Base-by-base conservation (phyloP, 2,329 filamentous ascomycete species). In the Xylaria sp. region DNA sequence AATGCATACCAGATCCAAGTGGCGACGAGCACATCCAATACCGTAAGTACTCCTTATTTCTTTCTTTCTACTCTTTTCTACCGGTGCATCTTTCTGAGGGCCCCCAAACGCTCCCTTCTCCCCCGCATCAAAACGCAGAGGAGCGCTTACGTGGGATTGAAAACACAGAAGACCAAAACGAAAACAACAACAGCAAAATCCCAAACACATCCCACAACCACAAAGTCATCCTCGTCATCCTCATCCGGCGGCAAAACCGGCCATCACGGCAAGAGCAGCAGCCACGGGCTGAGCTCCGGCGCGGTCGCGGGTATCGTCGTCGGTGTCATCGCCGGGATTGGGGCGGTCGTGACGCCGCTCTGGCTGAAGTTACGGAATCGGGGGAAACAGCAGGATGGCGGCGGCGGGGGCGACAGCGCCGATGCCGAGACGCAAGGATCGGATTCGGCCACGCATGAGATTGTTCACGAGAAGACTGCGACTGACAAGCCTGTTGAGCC, bases 1-100 rank as follows among this genome's bases (percentile, higher is more conserved):
- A 73, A 74, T 15, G 72, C 72, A n/a, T 74, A 71, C 18, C 67
- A 67, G 43, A 52, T 74, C 7, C 68, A 73, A 64, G 70, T 74
- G 6, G 62, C n/a, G 33, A 70, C 55, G 8, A 62, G 15, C 5
- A 57, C 63, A 9, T 41, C 54, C 12, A 33, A 20, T 31, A 61
- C 51, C 6, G 64, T 66, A 23, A 61, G 51, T 33, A 23, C 18
- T 18, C 18, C 2, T 54, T 5, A 0, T 10, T 41, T 20, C 48
- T 12, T 20, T 6, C 39, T 18, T 25, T 10, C 60, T 9, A 18
- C 55, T 39, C 33, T 25, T 0, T 25, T 23, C 39, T 18, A 9
- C 12, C 10, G 6, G n/a, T 12, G 13, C 39, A 31, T 2, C 31
- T 20, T 55, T 49, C 5, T 13, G 12, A 9, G 6, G 6, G 9